These are phyloP conservation scores for Quercus tomentella DNA, from an alignment of 331 rosid species.

Conservation along the genomic window DNA sequence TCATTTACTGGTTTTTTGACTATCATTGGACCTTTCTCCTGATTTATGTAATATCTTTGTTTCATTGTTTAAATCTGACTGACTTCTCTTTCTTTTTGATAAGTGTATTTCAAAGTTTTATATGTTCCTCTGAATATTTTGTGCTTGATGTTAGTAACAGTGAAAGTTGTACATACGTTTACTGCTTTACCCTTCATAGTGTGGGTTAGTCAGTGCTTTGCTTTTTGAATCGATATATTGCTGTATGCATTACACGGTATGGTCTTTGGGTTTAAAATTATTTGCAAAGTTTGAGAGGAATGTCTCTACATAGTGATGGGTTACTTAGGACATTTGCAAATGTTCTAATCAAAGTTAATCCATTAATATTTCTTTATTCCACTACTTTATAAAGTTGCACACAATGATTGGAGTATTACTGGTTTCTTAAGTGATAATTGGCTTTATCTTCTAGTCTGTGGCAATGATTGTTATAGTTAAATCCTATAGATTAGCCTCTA, in stretches of 20 bases:
- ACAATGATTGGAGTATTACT: neutral
- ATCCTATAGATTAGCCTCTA: neutral
- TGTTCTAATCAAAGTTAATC: neutral
- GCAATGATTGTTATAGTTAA: neutral
- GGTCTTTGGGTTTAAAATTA: too few relatives aligned
- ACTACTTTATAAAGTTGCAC: too few relatives aligned
- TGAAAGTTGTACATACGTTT: neutral
- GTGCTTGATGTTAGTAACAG: neutral
- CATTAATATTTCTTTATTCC: too few relatives aligned
- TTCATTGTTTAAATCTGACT: neutral
- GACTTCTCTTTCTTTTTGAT: neutral
- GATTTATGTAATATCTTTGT: neutral
- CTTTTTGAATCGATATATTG: too few relatives aligned
- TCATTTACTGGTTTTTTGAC: slow-evolving; percentile 2
- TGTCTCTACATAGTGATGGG: neutral
- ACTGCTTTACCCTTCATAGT: neutral
- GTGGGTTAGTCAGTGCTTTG: too few relatives aligned
- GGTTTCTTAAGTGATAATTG: neutral
- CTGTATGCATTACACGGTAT: too few relatives aligned
- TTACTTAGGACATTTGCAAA: neutral
- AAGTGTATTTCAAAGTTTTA: neutral
- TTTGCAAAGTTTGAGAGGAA: neutral
- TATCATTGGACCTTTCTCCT: neutral
- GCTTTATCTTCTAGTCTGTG: neutral
- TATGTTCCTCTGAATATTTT: neutral